A percentile compares a stretch with the other conserved stretches of the same genome.
phyloP scores from a whole-genome alignment of 2,329 filamentous ascomycete genomes.

The Paraphoma chrysanthemicola region DNA sequence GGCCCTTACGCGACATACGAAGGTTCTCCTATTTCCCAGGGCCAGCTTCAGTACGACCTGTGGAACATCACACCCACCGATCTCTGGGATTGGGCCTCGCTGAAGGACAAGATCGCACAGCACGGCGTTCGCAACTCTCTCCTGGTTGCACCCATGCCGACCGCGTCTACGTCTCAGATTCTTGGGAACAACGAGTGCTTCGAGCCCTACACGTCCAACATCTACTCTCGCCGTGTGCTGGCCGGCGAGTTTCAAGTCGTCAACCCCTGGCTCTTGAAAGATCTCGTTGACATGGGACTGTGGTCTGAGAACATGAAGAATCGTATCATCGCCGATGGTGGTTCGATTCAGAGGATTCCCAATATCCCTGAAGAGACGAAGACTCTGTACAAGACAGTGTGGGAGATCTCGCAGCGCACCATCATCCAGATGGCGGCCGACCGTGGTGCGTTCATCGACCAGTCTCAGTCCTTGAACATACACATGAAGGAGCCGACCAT shows the following conservation, averaged over 20 bases:
- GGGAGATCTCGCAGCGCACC: constrained; percentile 96
- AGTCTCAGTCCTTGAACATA: constrained; percentile 98
- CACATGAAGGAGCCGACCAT: constrained; percentile 99
- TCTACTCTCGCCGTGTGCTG: constrained; percentile 97
- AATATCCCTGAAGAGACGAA: constrained; percentile 97
- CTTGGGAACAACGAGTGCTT: constrained; percentile 99
- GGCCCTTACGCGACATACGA: constrained; percentile 90
- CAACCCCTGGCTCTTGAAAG: constrained; percentile 98
- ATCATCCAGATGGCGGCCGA: constrained; percentile 98
- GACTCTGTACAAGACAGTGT: constrained; percentile 98
- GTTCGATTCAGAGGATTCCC: constrained; percentile 94
- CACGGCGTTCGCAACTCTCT: constrained; percentile 95
- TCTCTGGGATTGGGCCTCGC: constrained; percentile 92
- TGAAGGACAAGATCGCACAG: constrained; percentile 91
- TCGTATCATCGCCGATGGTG: constrained; percentile 96
- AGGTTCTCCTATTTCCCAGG: constrained; percentile 92
- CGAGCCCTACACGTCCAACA: constrained; percentile 99
- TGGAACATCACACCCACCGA: constrained; percentile 93
- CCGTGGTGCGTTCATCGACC: constrained; percentile 97
- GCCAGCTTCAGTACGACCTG: constrained; percentile 98
- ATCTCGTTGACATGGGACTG: constrained; percentile 94
- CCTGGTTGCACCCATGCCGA: constrained; percentile 96
- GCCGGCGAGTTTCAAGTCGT: constrained; percentile 99
- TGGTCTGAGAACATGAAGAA: constrained; percentile 99
- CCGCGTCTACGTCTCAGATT: constrained; percentile 96